Evolutionary conservation across 169 alveolate species (phyloP).

Genomic region (Plasmodium vinckei): DNA sequence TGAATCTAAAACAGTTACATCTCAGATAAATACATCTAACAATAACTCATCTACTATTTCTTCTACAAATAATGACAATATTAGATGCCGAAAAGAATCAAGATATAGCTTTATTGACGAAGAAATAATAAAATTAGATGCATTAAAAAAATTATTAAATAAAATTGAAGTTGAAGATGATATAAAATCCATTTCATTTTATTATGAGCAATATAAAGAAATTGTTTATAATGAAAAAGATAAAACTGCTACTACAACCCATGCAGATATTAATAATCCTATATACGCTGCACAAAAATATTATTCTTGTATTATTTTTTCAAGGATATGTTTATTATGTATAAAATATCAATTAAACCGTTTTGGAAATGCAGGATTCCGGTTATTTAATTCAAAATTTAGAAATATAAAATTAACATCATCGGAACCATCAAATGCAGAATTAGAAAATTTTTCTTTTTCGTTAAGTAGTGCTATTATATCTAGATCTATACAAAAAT

Average conservation of each 20-base stretch:
- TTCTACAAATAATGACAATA: not conserved
- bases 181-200: constrained; percentile 32
- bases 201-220: constrained; percentile 34
- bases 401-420: constrained; percentile 48
- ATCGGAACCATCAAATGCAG: constrained; percentile 66
- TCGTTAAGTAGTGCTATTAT: constrained; percentile 62
- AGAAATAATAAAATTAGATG: constrained; percentile 1
- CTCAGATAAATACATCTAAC: not conserved
- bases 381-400: constrained; percentile 54
- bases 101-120: not conserved
- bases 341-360: constrained; percentile 64
- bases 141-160: constrained; percentile 16
- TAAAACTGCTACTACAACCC: not conserved
- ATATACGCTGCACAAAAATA: constrained; percentile 21
- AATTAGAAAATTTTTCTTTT: constrained; percentile 52
- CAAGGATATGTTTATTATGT: constrained; percentile 61
- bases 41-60: not conserved
- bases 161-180: constrained; percentile 51
- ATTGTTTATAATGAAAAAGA: constrained; percentile 5
- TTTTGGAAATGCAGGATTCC: constrained; percentile 54
- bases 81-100: not conserved
- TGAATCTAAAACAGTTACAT: no score
- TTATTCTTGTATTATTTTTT: constrained; percentile 40
- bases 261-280: not conserved
- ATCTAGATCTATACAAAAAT: constrained; percentile 46